Percentiles rank a stretch among this genome's conserved stretches.
phyloP scores from a whole-genome alignment of 805 yeast species.

The Zygosaccharomyces bisporus region DNA sequence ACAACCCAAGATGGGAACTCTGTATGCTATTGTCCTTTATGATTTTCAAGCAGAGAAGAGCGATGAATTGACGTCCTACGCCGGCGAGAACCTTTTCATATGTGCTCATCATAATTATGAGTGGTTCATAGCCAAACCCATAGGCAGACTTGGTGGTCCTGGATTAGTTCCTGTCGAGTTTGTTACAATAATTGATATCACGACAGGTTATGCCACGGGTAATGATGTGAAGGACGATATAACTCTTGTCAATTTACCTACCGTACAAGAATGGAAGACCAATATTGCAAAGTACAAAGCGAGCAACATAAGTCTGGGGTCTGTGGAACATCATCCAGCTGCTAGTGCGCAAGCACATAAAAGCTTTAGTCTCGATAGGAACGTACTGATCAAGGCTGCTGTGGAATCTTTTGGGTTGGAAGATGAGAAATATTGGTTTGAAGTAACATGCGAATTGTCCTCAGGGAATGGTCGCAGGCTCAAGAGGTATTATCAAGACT shows the following conservation, averaged over 20 bases:
- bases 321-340: constrained; percentile 40
- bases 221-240: constrained; percentile 57
- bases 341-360: constrained; percentile 13
- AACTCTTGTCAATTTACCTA: constrained; percentile 67
- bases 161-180: constrained; percentile 92
- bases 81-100: constrained; percentile 85
- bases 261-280: constrained; percentile 93
- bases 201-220: constrained; percentile 55
- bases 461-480: constrained; percentile 68
- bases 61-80: constrained; percentile 80
- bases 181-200: constrained; percentile 78
- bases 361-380: constrained; percentile 12
- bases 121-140: constrained; percentile 98
- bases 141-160: constrained; percentile 93
- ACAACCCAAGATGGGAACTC: constrained; percentile 37
- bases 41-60: constrained; percentile 73
- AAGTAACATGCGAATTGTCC: constrained; percentile 61
- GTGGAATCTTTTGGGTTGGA: constrained; percentile 79
- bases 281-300: constrained; percentile 91
- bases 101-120: constrained; percentile 96
- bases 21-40: constrained; percentile 82
- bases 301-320: constrained; percentile 70
- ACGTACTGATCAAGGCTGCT: constrained; percentile 45
- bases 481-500: constrained; percentile 91
- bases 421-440: constrained; percentile 86